phyloP scores from a whole-genome alignment of 2,329 filamentous ascomycete species.

The Waltergamsia citrina region DNA sequence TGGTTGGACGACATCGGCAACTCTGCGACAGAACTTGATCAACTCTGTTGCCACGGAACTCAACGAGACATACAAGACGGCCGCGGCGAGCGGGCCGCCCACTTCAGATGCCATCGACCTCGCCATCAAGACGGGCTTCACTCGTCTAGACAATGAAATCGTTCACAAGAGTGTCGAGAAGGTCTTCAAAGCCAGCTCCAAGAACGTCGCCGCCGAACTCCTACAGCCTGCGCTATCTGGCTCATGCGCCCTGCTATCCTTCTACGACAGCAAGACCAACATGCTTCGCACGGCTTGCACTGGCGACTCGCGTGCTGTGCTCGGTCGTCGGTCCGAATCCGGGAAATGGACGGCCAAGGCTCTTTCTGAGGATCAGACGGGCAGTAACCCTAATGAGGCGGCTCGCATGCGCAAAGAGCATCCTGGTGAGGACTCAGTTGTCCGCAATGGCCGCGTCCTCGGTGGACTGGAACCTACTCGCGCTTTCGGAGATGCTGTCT shows the following conservation, averaged over 20 bases:
- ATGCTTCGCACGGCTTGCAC: constrained; percentile 90
- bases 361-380: constrained; percentile 89
- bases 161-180: constrained; percentile 88
- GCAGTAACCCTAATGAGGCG: constrained; percentile 76
- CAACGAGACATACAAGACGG: constrained; percentile 81
- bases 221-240: constrained; percentile 89
- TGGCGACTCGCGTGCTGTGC: constrained; percentile 88
- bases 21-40: constrained; percentile 85
- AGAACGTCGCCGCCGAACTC: constrained; percentile 82
- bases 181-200: constrained; percentile 80
- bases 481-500: constrained; percentile 91
- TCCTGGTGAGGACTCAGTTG: constrained; percentile 72
- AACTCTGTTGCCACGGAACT: constrained; percentile 88
- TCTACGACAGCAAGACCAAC: constrained; percentile 85
- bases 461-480: constrained; percentile 87
- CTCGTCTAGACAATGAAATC: constrained; percentile 85
- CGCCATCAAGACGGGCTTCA: constrained; percentile 89
- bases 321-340: constrained; percentile 66
- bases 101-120: constrained; percentile 72
- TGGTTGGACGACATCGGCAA: constrained; percentile 96
- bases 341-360: constrained; percentile 92
- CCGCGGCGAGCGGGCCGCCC: constrained; percentile 47
- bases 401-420: constrained; percentile 77
- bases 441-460: constrained; percentile 81
- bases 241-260: constrained; percentile 92